Conservation (phyloP, 495 filamentous ascomycete genomes). For the Peziza echinospora region DNA sequence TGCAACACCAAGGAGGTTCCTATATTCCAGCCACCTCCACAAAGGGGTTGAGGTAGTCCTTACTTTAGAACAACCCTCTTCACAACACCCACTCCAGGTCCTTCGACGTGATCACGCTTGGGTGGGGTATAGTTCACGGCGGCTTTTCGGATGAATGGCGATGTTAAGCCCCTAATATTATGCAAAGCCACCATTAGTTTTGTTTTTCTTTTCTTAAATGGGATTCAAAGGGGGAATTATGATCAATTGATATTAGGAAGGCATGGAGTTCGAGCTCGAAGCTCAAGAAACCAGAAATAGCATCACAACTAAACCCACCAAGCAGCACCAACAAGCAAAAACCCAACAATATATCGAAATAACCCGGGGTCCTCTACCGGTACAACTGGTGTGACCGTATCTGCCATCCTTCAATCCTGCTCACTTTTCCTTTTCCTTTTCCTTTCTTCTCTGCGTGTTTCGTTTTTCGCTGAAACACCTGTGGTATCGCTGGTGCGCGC, state of each 20-base stretch:
- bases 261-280: no score
- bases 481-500: neutral
- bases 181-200: neutral
- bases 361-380: constrained; percentile 8
- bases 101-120: constrained; percentile 28
- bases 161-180: constrained; percentile 32
- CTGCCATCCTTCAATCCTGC: constrained; percentile 5
- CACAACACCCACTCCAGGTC: constrained; percentile 15
- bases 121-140: constrained; percentile 35
- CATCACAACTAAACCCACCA: constrained; percentile 33
- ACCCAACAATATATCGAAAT: constrained; percentile 34
- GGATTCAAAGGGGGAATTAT: no score
- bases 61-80: constrained; percentile 14
- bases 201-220: neutral
- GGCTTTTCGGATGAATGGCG: constrained; percentile 51
- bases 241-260: no score
- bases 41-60: constrained; percentile 28
- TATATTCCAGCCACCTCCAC: no score
- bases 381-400: neutral
- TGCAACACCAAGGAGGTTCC: no score
- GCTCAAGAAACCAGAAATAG: no score
- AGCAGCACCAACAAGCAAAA: constrained; percentile 74
- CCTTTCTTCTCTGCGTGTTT: no score
- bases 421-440: no score
- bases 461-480: no score